Percentiles rank a stretch among this genome's conserved stretches.
Conservation (phyloP, 2,329 filamentous ascomycete species). For the Fusarium coffeatum region DNA sequence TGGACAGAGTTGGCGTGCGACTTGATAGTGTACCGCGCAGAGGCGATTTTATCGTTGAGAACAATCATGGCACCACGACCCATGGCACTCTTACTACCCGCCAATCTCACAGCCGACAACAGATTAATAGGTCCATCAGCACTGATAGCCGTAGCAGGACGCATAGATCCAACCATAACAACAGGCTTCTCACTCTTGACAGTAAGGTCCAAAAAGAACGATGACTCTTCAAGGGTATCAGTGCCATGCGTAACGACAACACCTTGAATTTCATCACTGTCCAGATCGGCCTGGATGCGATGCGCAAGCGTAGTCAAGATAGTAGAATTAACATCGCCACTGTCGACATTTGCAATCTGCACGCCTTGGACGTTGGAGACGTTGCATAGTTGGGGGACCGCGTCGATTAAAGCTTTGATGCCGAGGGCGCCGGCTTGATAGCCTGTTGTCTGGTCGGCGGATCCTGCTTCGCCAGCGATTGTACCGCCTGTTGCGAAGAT, state of each 20-base stretch:
- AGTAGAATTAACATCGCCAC: constrained; percentile 58
- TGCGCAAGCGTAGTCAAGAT: constrained; percentile 61
- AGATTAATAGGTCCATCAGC: constrained; percentile 73
- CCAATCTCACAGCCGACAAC: constrained; percentile 67
- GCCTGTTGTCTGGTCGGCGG: constrained; percentile 57
- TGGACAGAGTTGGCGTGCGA: constrained; percentile 71
- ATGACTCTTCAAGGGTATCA: constrained; percentile 71
- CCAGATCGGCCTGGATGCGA: constrained; percentile 60
- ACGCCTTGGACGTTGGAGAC: constrained; percentile 65
- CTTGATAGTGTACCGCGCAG: constrained; percentile 68
- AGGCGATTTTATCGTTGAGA: constrained; percentile 69
- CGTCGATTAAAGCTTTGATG: constrained; percentile 62
- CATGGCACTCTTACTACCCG: constrained; percentile 56
- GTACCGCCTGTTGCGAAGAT: constrained; percentile 68
- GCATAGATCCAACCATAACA: constrained; percentile 70
- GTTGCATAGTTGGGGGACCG: constrained; percentile 64
- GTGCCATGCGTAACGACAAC: constrained; percentile 73
- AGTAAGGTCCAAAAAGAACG: constrained; percentile 70
- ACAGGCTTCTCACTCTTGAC: constrained; percentile 68
- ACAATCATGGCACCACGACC: constrained; percentile 68
- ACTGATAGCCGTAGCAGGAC: constrained; percentile 69
- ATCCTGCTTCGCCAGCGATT: constrained; percentile 63
- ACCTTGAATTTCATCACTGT: constrained; percentile 55
- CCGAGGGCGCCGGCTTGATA: constrained; percentile 58
- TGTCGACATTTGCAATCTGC: constrained; percentile 62